Percentiles rank a stretch among this genome's conserved stretches.
phyloP scores from a whole-genome alignment of 2,329 filamentous ascomycete species.

The Nemania diffusa region DNA sequence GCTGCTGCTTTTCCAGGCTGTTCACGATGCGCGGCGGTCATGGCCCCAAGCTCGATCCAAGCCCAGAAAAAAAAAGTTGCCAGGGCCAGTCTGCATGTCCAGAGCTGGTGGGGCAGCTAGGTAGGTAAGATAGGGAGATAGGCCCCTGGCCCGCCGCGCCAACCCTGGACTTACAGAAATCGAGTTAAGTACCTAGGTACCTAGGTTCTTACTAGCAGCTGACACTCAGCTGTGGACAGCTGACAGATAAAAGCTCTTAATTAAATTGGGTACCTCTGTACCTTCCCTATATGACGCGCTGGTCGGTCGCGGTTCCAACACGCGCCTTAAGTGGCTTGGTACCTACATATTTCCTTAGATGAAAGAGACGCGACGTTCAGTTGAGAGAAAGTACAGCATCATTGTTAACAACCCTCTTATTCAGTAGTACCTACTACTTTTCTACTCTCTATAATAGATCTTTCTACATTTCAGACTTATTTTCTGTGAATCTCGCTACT shows the following conservation, averaged over 20 bases:
- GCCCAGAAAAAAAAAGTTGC: constrained; percentile 45
- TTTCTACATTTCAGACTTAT: background rate
- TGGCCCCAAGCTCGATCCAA: constrained; percentile 17
- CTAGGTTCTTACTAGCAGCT: background rate
- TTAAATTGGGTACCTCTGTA: no score
- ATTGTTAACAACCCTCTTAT: background rate
- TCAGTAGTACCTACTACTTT: background rate
- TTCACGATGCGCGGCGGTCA: constrained; percentile 25
- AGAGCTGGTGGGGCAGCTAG: constrained; percentile 35
- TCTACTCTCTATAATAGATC: background rate
- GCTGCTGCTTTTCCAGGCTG: background rate
- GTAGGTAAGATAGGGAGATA: background rate
- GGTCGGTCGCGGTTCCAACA: constrained; percentile 30
- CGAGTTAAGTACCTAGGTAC: background rate
- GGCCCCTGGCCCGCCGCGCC: no score
- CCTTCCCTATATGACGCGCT: constrained; percentile 9
- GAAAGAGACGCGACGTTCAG: constrained; percentile 2
- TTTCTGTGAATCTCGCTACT: background rate
- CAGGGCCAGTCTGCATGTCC: constrained; percentile 31
- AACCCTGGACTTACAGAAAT: no score
- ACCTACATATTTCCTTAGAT: background rate
- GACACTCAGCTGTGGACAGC: no score
- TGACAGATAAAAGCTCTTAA: no score
- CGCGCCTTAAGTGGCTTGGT: constrained; percentile 20
- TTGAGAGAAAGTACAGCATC: background rate